phyloP scores from a whole-genome alignment of 169 alveolate species.

The Plasmodium reichenowi region DNA sequence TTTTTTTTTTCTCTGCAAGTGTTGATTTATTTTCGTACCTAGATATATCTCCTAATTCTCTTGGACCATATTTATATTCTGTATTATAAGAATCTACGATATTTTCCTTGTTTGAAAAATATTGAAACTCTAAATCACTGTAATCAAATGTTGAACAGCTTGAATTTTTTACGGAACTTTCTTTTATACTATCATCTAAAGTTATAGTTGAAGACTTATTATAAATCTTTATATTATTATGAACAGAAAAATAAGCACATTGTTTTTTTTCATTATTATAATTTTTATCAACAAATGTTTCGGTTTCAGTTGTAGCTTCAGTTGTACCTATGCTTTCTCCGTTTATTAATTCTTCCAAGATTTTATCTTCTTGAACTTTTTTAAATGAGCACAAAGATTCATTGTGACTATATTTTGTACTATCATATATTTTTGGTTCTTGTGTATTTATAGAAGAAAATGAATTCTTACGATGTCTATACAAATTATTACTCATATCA shows the following conservation, averaged over 20 bases:
- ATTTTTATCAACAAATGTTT: background rate
- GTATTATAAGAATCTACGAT: slow-evolving; percentile 46
- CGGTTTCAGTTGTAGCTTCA: background rate
- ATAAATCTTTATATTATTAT: slow-evolving; percentile 3
- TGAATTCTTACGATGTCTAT: too few relatives aligned
- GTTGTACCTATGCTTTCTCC: background rate
- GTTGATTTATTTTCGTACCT: too few relatives aligned
- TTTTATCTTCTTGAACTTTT: too few relatives aligned
- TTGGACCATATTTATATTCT: slow-evolving; percentile 21
- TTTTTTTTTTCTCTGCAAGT: too few relatives aligned
- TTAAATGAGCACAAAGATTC: too few relatives aligned
- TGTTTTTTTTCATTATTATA: background rate
- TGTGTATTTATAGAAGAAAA: too few relatives aligned
- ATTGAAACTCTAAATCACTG: slow-evolving; percentile 47
- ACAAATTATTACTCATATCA: too few relatives aligned
- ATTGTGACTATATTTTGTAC: too few relatives aligned
- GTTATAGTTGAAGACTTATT: slow-evolving; percentile 14
- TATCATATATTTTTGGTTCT: too few relatives aligned
- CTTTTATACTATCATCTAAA: slow-evolving; percentile 16
- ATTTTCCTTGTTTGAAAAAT: slow-evolving; percentile 42
- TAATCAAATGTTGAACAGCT: slow-evolving; percentile 52
- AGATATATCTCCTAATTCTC: background rate
- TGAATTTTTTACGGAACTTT: slow-evolving; percentile 22
- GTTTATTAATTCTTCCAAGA: too few relatives aligned
- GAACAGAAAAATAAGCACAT: background rate